Conservation (phyloP, 148 eudicot species). For the Vaccinium darrowii region DNA sequence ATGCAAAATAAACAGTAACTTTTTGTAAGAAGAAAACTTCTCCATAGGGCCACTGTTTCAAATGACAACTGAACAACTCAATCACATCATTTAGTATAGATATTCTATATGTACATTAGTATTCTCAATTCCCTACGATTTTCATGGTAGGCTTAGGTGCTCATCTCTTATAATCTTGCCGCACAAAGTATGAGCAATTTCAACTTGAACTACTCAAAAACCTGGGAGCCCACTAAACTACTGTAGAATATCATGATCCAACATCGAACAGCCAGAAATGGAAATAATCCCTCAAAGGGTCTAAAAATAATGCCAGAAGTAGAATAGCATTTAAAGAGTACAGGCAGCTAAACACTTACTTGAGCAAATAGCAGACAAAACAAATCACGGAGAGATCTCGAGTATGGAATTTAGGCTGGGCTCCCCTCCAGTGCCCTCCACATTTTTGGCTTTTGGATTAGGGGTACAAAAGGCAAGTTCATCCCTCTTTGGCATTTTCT, state of each 20-base stretch:
- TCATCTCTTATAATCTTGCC: background rate
- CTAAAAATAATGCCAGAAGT: background rate
- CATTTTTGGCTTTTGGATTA: conserved; percentile 22
- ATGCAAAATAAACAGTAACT: no score
- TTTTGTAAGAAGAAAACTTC: background rate
- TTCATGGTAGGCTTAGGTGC: background rate
- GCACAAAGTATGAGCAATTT: background rate
- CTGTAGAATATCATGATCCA: background rate
- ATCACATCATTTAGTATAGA: background rate
- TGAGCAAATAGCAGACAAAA: background rate
- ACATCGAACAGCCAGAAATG: background rate
- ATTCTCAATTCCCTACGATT: background rate
- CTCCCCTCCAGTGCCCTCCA: conserved; percentile 34
- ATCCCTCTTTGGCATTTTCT: conserved; percentile 23
- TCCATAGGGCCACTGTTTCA: background rate
- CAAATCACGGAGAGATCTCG: conserved; percentile 39
- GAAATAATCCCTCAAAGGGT: background rate
- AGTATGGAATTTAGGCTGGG: conserved; percentile 45
- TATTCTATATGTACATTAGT: background rate
- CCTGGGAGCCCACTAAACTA: background rate
- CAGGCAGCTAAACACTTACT: background rate
- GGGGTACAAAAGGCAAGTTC: conserved; percentile 32
- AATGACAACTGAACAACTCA: background rate
- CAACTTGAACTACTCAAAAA: background rate
- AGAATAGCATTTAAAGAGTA: background rate